Base-by-base conservation (phyloP, 495 filamentous ascomycete species). In the Aspergillus sparsus region DNA sequence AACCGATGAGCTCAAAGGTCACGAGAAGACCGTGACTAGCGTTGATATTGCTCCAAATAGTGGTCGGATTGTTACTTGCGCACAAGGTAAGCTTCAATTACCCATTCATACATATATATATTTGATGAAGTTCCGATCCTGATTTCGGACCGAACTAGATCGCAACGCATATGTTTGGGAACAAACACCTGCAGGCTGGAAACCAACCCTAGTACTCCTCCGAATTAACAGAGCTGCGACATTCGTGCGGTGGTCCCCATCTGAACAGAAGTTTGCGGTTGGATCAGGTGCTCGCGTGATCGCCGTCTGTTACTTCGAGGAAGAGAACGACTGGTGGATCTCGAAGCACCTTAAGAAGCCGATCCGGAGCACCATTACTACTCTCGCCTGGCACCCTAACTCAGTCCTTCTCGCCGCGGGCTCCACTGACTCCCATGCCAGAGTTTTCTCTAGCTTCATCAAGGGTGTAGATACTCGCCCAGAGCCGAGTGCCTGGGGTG, bases 321-420 rank as follows among this genome's bases (percentile, higher is more conserved):
- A 94, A 68, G 95, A 98, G 75, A 97, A 98, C 71, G 91, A 98
- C 78, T 98, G 95, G 95, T 98, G 94, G 94, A 93, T 98, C 7
- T 97, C 92, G 37, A 98, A 98, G 80, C 94, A 98, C 74, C 74
- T 98, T 58, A 97, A 97, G 83, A 98, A 97, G 80, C 94, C 95
- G 6, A 94, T 98, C 66, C 90, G 94, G 53, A 93, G 89, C 68
- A 98, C 94, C 47, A 90, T 98, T 65, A 97, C 94, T 44, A 90
- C 89, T 2, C 83, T 98, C 16, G 87, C 85, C 46, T 98, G 94
- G 94, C 94, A 98, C 69, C 94, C 95, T 12, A 98, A 98, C 78
- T 93, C 89, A 2, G 95, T 98, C 2, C 85, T 98, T 11, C 82
- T 98, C 6, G 94, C 92, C 2, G 91, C 95, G 53, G 94, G 94